Conservation (phyloP, 768 basidiomycete genomes). For the Lactifluus subvellereus region DNA sequence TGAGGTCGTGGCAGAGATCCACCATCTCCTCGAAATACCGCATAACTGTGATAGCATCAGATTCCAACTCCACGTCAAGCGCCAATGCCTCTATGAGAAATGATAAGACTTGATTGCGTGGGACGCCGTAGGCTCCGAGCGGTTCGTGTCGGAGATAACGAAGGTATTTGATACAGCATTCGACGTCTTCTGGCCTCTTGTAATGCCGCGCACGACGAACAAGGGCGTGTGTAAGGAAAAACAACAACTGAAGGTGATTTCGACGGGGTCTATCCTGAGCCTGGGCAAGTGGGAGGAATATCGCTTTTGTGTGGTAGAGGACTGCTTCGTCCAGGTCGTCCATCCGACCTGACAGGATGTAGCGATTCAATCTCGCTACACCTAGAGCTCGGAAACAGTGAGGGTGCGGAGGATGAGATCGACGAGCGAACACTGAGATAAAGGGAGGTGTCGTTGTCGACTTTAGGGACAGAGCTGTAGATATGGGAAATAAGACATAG, state of each 20-base stretch:
- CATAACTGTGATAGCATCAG: neutral
- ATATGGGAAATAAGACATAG: neutral
- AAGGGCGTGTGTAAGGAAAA: neutral
- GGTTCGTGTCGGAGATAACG: neutral
- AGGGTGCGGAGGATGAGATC: neutral
- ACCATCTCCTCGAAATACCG: neutral
- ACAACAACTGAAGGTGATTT: neutral
- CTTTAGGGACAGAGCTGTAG: neutral
- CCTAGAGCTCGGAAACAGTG: neutral
- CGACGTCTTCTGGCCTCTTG: neutral
- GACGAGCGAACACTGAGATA: neutral
- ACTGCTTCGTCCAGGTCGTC: neutral
- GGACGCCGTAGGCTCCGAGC: too few species aligned
- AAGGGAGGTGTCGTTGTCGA: neutral
- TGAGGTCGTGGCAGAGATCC: neutral
- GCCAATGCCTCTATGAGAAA: neutral
- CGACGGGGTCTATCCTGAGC: too few species aligned
- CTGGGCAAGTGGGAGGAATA: neutral
- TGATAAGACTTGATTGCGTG: neutral
- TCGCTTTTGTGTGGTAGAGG: neutral
- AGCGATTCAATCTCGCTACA: neutral
- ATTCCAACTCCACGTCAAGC: neutral
- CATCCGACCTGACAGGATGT: neutral
- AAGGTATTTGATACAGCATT: neutral
- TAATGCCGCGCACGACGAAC: neutral